phyloP scores from a whole-genome alignment of 2,329 filamentous ascomycete genomes.

The Nakataea oryzae region DNA sequence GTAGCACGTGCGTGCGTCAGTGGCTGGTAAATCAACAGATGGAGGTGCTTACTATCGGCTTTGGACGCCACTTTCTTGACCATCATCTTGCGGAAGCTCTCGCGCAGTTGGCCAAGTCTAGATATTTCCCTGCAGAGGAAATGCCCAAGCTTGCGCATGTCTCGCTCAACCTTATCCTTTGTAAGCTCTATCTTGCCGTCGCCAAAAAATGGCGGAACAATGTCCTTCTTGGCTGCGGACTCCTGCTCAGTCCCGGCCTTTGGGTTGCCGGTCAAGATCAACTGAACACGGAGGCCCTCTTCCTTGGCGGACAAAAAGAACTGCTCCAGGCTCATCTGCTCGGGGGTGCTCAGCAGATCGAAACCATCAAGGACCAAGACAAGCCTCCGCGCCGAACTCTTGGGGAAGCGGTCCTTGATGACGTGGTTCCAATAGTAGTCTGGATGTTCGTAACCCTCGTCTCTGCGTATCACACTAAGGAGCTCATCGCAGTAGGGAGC shows the following conservation, averaged over 20 bases:
- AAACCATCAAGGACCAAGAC: conserved; percentile 1
- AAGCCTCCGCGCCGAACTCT: neutral
- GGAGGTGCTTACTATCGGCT: conserved; percentile 2
- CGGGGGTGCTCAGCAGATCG: neutral
- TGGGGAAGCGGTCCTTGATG: neutral
- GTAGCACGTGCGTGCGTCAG: too few species aligned
- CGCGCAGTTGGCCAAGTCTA: neutral
- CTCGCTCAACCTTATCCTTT: neutral
- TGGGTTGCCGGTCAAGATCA: neutral
- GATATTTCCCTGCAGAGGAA: neutral
- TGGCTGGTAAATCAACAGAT: neutral
- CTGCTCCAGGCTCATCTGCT: neutral
- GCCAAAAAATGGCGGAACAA: too few species aligned
- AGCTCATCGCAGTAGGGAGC: conserved; percentile 2
- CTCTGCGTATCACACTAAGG: neutral
- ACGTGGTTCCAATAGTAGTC: neutral
- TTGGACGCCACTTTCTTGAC: neutral
- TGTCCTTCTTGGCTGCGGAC: too few species aligned
- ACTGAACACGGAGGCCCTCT: neutral
- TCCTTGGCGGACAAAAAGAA: neutral
- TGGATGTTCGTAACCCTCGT: neutral
- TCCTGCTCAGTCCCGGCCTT: neutral
- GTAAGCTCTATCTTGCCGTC: neutral
- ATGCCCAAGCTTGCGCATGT: neutral
- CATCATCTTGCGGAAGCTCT: neutral